Conservation (phyloP, 176 grass and related monocot species). For the Poa pratensis region DNA sequence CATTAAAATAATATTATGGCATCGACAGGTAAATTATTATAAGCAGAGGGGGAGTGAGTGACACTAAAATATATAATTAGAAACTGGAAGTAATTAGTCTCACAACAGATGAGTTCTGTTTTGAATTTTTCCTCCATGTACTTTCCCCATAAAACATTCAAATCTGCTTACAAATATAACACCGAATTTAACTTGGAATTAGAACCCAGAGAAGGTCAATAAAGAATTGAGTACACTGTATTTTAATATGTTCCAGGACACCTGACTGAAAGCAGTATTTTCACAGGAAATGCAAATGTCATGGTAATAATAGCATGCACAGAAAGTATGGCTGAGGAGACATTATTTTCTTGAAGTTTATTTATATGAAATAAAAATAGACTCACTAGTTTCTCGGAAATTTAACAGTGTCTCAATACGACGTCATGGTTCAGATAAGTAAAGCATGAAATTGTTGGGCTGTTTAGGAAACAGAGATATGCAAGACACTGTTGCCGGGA, state of each 20-base stretch:
- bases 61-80: not conserved
- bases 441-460: not conserved
- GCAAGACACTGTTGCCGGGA: not conserved
- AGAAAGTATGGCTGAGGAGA: not conserved
- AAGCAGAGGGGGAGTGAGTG: not conserved
- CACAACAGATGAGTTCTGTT: not conserved
- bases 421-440: not conserved
- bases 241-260: not conserved
- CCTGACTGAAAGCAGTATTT: too few species aligned
- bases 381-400: not conserved
- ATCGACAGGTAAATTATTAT: not conserved
- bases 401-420: not conserved
- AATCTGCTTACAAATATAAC: not conserved
- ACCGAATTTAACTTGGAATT: not conserved
- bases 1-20: not conserved
- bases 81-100: not conserved
- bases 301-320: not conserved
- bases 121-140: not conserved
- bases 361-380: not conserved
- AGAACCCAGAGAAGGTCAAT: not conserved
- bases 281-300: too few species aligned
- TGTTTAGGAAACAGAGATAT: not conserved
- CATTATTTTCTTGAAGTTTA: not conserved
- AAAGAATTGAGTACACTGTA: not conserved
- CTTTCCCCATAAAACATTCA: not conserved